These are phyloP conservation scores for Penicillium sp. DNA, from an alignment of 2,329 filamentous ascomycete species.

Conservation along the genomic window DNA sequence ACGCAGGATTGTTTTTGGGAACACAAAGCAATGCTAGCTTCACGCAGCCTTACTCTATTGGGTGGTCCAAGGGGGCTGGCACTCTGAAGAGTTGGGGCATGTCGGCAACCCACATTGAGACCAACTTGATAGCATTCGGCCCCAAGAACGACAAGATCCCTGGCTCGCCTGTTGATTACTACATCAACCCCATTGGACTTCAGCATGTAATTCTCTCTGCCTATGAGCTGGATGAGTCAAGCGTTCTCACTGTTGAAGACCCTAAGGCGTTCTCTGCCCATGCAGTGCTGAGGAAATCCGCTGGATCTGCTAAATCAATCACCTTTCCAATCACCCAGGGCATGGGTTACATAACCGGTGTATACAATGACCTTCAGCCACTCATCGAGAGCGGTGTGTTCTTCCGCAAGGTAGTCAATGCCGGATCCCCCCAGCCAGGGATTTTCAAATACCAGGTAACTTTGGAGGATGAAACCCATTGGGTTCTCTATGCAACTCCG, in stretches of 20 bases:
- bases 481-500: slow-evolving; percentile 77
- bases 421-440: slow-evolving; percentile 58
- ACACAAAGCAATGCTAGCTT: slow-evolving; percentile 69
- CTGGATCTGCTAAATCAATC: slow-evolving; percentile 60
- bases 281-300: slow-evolving; percentile 63
- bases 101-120: slow-evolving; percentile 71
- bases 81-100: slow-evolving; percentile 72
- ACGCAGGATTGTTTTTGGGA: slow-evolving; percentile 76
- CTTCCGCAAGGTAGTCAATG: slow-evolving; percentile 64
- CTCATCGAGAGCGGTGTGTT: slow-evolving; percentile 72
- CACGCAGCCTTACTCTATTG: slow-evolving; percentile 72
- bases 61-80: slow-evolving; percentile 67
- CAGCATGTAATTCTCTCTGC: slow-evolving; percentile 81
- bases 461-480: slow-evolving; percentile 70
- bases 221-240: slow-evolving; percentile 65
- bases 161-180: slow-evolving; percentile 66
- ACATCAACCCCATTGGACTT: slow-evolving; percentile 77
- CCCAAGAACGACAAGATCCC: slow-evolving; percentile 53
- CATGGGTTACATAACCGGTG: slow-evolving; percentile 80
- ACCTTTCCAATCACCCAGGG: slow-evolving; percentile 85
- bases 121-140: slow-evolving; percentile 67
- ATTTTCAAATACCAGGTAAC: slow-evolving; percentile 74
- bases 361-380: slow-evolving; percentile 71
- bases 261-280: slow-evolving; percentile 62
- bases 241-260: slow-evolving; percentile 56